Evolutionary conservation across 768 basidiomycete genomes (phyloP), one percentile per base, ranked within the genome.

Genomic region (Calocybe cyanea): DNA sequence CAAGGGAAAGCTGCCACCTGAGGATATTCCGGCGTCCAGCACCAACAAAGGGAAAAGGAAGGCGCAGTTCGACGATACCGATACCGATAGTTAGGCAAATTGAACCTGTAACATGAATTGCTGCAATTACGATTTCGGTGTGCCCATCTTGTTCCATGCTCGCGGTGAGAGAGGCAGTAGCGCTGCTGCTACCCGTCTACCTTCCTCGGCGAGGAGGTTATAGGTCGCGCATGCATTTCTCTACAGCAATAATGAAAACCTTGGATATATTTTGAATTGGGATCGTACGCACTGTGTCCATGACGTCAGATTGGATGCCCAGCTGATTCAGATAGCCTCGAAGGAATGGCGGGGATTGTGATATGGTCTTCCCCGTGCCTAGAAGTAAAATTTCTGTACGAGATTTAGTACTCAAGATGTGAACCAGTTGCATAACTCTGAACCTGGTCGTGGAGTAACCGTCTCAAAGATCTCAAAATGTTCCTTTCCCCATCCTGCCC

Each of bases 201-300:
- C 95, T 66, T 99, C 95, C 63, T 99, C 95, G 0, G 86, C 67
- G 37, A 99, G 74, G 18, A 99, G 63, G 63, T 99, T 97, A 65
- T 93, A 99, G 0, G 95, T 97, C 20, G 94, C 86, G 56, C 91
- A 93, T 14, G 94, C 95, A 60, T 94, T 96, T 57, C 90, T 72
- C 93, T 88, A 45, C n/a, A n/a, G n/a, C n/a, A n/a, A 15, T 4
- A 34, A 13, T 21, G n/a, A 53, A 37, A 23, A 46, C 32, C 41
- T 19, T 25, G 8, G 14, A 36, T 19, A 24, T 19, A 1, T 19
- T 24, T 38, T 23, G 41, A 25, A 44, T 21, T 48, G 38, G 18
- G 30, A 39, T 19, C 20, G 3, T 5, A 70, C 78, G 43, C 51
- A 90, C 90, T 33, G 89, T 88, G 61, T 89, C 87, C 81, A 94